Base-by-base conservation (phyloP, 1,139 yeast species). In the Hemisphaericaspora xylofermentans region DNA sequence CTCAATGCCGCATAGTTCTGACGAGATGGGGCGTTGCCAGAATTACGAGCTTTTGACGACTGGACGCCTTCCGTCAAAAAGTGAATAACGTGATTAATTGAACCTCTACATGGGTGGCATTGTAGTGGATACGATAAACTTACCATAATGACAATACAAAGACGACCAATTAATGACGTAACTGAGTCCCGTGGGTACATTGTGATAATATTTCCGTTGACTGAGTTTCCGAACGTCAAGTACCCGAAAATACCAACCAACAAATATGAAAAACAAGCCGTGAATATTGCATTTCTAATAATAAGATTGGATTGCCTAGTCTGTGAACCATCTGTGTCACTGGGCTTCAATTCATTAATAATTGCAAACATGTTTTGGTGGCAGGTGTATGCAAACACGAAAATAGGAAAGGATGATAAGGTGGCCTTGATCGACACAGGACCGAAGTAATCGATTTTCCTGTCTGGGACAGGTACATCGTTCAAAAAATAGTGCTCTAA, bases 351-450 rank as follows among this genome's bases (percentile, higher is more conserved):
- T 64, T 93, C 99, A 57, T 89, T 88, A 54, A 89, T 78, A 41
- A 91, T 86, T 8, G 96, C 84, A 61, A 87, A 91, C 82, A 93
- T 85, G 58, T 84, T 93, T 67, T 93, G 97, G 50, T 93, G 95
- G 47, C 98, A 95, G 0, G 98, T 91, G 62, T 81, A 94, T 3
- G 98, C 98, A 67, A 94, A 88, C 14, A 93, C 86, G 43, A 93
- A 80, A 50, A 93, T 85, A n/a, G 96, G 95, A 54, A 93, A 80
- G 4, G 95, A 67, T 22, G 64, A 51, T 41, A 72, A 55, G 6
- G 77, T 71, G 17, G 60, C 54, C 40, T 58, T 60, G 49, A 63
- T 45, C 13, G 74, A 66, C 17, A 64, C 52, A 0, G 77, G 77
- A 5, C 77, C 76, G 27, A 61, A 34, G 54, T 61, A 57, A 38